A percentile compares a stretch with the other conserved stretches of the same genome.
Evolutionary conservation across 2,329 filamentous ascomycete genomes (phyloP).

Genomic region (Sclerotinia trifoliorum): DNA sequence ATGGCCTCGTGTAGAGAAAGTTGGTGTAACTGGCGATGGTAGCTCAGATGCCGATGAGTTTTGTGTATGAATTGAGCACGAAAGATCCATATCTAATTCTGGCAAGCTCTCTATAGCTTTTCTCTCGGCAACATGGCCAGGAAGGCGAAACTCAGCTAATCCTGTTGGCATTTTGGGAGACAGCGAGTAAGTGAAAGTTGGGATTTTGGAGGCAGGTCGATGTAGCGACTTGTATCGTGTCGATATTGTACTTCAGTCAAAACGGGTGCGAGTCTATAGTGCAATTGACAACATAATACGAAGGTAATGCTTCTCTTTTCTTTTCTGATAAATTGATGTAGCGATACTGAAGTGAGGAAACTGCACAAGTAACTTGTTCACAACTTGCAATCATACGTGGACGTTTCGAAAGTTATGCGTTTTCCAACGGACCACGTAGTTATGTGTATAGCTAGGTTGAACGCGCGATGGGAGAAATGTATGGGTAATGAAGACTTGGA

Average conservation of each 20-base stretch:
- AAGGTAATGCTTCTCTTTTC: slow-evolving; percentile 24
- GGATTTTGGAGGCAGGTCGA: slow-evolving; percentile 11
- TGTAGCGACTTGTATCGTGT: slow-evolving; percentile 19
- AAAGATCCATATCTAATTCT: slow-evolving; percentile 38
- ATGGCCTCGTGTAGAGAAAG: slow-evolving; percentile 61
- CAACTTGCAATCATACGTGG: slow-evolving; percentile 35
- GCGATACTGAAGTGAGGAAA: slow-evolving; percentile 2
- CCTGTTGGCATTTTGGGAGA: slow-evolving; percentile 40
- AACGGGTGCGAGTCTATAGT: slow-evolving; percentile 25
- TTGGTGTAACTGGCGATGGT: slow-evolving; percentile 68
- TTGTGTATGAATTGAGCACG: slow-evolving; percentile 36
- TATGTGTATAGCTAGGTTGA: slow-evolving; percentile 27
- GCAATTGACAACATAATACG: slow-evolving; percentile 33
- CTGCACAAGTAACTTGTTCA: slow-evolving; percentile 25
- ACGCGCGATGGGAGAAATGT: slow-evolving; percentile 26
- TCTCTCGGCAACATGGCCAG: slow-evolving; percentile 53
- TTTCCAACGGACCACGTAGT: slow-evolving; percentile 35
- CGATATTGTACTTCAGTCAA: slow-evolving; percentile 13
- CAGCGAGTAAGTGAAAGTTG: background rate
- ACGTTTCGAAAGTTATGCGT: slow-evolving; percentile 31
- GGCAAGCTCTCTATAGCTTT: slow-evolving; percentile 44
- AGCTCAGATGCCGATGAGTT: slow-evolving; percentile 56
- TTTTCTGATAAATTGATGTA: slow-evolving; percentile 27
- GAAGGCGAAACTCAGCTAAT: slow-evolving; percentile 54
- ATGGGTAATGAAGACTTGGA: slow-evolving; percentile 27